Percentiles rank a stretch among this genome's conserved stretches.
These are phyloP conservation scores for Epicoccum sorghinum DNA, from an alignment of 2,329 filamentous ascomycete genomes.

Conservation along the genomic window DNA sequence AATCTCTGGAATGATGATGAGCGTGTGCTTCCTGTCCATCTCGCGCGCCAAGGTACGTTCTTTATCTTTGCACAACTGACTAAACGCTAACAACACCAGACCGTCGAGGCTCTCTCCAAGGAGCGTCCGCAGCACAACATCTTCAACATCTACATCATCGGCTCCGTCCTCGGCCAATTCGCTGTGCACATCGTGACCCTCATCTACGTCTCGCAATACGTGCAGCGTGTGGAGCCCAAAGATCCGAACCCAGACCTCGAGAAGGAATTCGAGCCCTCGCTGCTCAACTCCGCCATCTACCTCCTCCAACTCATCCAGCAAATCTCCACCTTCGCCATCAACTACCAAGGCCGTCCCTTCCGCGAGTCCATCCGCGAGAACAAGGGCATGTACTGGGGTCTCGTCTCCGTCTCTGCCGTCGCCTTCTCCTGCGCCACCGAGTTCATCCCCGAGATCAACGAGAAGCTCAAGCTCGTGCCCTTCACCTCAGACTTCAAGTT, in stretches of 20 bases:
- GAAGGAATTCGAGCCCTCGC: conserved; percentile 88
- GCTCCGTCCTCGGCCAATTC: conserved; percentile 95
- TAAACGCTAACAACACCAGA: conserved; percentile 53
- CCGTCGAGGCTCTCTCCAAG: conserved; percentile 93
- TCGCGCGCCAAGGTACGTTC: conserved; percentile 82
- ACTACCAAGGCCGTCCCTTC: conserved; percentile 98
- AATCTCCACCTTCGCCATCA: conserved; percentile 98
- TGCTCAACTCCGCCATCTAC: conserved; percentile 96
- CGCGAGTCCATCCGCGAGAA: conserved; percentile 95
- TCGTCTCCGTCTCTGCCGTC: conserved; percentile 85
- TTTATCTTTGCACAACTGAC: neutral
- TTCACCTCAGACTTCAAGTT: conserved; percentile 89
- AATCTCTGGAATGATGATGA: conserved; percentile 99
- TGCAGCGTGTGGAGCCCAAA: conserved; percentile 79
- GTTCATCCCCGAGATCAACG: conserved; percentile 92
- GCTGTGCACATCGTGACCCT: conserved; percentile 92
- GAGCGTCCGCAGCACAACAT: conserved; percentile 98
- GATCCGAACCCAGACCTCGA: conserved; percentile 80
- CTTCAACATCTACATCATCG: conserved; percentile 98
- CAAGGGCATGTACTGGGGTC: conserved; percentile 97
- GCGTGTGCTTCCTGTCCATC: conserved; percentile 97
- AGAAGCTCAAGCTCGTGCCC: conserved; percentile 88
- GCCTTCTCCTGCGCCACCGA: conserved; percentile 95
- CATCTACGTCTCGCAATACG: conserved; percentile 90
- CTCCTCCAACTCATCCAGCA: conserved; percentile 98